Base-by-base conservation (phyloP, 805 yeast species). In the Torulaspora microellipsoides region DNA sequence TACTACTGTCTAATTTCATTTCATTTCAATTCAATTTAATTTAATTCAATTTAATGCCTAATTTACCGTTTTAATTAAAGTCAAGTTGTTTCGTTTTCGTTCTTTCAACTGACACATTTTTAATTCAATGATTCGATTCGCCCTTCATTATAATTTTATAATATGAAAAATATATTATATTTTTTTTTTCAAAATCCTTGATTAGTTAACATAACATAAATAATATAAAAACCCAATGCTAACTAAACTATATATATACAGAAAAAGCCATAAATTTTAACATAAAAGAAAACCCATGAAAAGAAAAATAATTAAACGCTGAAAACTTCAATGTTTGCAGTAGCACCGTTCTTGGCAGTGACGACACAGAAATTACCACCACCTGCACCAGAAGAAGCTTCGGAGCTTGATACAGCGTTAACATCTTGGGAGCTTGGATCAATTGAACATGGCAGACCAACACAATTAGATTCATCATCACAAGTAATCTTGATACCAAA, bases 311-410 rank as follows among this genome's bases (percentile, higher is more conserved):
- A 25, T 36, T 36, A 37, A 33, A 42, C 48, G 34, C 40, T 41
- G 42, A 87, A 88, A 3, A 87, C 82, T 64, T 85, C 95, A 57
- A 87, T 78, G 43, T 70, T 75, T 30, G 91, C 95, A 42, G 70
- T 71, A 30, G 85, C 71, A 42, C 76, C 73, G 53, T 78, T 73
- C 35, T 67, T 65, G 29, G 87, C 95, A 35, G 95, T 86, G 38
- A 86, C 83, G 40, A 87, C 84, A 73, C 96, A 88, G 76, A 76
- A 87, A n/a, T 76, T 72, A 32, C 83, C 95, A 52, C 81, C 86
- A 39, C 81, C 82, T 42, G 80, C 78, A 48, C 80, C 79, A 36
- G 64, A 56, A 27, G 73, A 53, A 30, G 71, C 62, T 4, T 67
- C 55, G 3, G 68, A 55, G 17, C 79, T 72, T 14, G 57, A 50